Evolutionary conservation across 495 filamentous ascomycete species (phyloP), one percentile per base, ranked within the genome.

Genomic region (Penicillium pancosmium): DNA sequence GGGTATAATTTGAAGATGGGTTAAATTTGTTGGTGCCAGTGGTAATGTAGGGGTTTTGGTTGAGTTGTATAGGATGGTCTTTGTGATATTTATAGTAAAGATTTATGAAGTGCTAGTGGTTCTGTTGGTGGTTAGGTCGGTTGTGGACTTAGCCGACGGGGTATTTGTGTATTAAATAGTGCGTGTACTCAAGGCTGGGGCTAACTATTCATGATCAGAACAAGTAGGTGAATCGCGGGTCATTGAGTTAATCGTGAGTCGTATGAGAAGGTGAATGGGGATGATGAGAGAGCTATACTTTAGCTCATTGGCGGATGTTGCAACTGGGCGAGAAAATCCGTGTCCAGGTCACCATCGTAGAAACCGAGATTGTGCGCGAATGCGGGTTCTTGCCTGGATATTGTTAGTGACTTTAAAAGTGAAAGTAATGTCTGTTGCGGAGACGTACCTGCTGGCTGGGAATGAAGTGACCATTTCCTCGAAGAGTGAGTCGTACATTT

Each of bases 351-450:
- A 13, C 60, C 67, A 16, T 63, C 61, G 50, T 64, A 67, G 33
- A 71, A 68, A 3, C 69, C 69, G 5, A 71, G 46, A 51, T 69
- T 69, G 18, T 71, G 64, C 10, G 69, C 67, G 46, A 71, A 71
- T 8, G 51, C 21, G 34, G 66, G 63, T 25, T 69, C 60, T 50
- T 63, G 57, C 34, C 66, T 66, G 11, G 13, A 21, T 5, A 41
- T 9, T 47, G 2, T 50, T 46, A 46, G 43, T 46, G 23, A 23
- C 23, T 23, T 23, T 23, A 23, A 23, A 23, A 23, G 23, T 23
- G 23, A 23, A 23, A 23, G 23, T 23, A 23, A 0, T 23, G 23
- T 4, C 4, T 23, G 23, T 4, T 23, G 23, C 2, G 4, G 23
- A 23, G 23, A 16, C 58, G 11, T 61, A 65, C 63, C 60, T 57